Evolutionary conservation across 257 asterid species (phyloP).

Genomic region (Forsythia suspensa): DNA sequence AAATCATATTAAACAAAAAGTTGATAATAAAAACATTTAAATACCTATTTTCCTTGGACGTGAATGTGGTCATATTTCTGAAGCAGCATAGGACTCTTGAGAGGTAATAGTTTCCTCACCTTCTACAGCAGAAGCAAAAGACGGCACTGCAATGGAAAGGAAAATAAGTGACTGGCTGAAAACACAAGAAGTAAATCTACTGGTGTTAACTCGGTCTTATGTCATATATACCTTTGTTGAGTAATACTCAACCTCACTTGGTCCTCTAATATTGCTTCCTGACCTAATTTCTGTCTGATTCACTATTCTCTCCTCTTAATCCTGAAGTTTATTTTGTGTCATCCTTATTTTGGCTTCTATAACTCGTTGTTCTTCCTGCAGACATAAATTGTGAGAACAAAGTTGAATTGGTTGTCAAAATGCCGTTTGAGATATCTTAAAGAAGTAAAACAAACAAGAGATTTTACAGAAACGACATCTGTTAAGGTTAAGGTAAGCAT

Average conservation of each 20-base stretch:
- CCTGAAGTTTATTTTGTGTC: constrained; percentile 87
- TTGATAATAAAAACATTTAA: not conserved
- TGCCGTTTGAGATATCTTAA: constrained; percentile 21
- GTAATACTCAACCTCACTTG: constrained; percentile 53
- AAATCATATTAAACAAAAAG: not conserved
- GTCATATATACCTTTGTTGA: constrained; percentile 60
- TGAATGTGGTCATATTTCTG: constrained; percentile 44
- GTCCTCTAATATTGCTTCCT: constrained; percentile 52
- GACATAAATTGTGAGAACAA: not conserved
- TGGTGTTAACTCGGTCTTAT: constrained; percentile 1
- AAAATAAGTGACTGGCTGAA: not conserved
- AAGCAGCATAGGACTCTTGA: constrained; percentile 45
- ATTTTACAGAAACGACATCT: constrained; percentile 93
- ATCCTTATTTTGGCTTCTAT: constrained; percentile 98
- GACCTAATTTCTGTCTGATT: constrained; percentile 64
- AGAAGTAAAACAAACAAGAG: too few species aligned
- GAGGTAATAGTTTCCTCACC: constrained; percentile 58
- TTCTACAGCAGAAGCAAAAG: constrained; percentile 66
- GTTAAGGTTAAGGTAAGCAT: constrained; percentile 44
- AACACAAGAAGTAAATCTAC: constrained; percentile 2
- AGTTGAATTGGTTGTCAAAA: constrained; percentile 7
- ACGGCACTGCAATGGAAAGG: constrained; percentile 46
- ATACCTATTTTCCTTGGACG: constrained; percentile 79
- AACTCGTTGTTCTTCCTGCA: constrained; percentile 93
- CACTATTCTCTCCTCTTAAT: constrained; percentile 71